Conservation (phyloP, 163 green algal genomes). For the Chlamydomonas reinhardtii region DNA sequence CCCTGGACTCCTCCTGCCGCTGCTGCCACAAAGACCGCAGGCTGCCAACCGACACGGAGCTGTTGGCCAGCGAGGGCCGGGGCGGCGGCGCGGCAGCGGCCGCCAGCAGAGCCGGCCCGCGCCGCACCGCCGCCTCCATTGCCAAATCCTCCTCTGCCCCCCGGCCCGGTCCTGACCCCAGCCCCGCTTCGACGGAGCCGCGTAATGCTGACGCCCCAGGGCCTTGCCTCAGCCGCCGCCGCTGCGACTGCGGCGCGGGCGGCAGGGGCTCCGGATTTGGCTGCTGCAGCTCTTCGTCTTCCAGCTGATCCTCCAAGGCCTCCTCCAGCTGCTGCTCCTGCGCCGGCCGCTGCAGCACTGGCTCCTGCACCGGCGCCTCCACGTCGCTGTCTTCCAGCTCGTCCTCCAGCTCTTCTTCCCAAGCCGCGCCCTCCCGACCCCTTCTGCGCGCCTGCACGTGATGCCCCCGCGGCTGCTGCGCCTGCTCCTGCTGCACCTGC, state of each 20-base stretch:
- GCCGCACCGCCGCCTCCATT: neutral
- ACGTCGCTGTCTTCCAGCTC: neutral
- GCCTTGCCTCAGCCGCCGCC: neutral
- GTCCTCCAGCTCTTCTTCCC: neutral
- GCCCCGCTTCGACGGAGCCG: too few relatives aligned
- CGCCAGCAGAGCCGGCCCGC: neutral
- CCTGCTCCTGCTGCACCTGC: neutral
- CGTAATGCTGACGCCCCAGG: neutral
- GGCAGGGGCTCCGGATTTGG: neutral
- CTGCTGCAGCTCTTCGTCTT: neutral
- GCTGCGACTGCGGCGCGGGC: too few relatives aligned
- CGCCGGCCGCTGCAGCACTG: neutral
- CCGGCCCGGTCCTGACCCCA: neutral
- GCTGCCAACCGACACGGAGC: neutral
- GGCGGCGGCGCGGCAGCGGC: neutral
- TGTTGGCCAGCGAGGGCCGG: slow-evolving; percentile 1
- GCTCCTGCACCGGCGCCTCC: neutral
- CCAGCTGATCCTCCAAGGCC: slow-evolving; percentile 29
- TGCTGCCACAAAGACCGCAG: slow-evolving; percentile 25
- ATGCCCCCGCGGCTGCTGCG: too few relatives aligned
- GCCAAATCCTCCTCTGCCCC: too few relatives aligned
- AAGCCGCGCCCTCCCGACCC: too few relatives aligned
- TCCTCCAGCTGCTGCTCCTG: slow-evolving; percentile 1
- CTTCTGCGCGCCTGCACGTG: neutral
- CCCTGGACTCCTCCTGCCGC: neutral